Evolutionary conservation across 768 basidiomycete species (phyloP), one percentile per base, ranked within the genome.

Genomic region (Dentipellis sp.): DNA sequence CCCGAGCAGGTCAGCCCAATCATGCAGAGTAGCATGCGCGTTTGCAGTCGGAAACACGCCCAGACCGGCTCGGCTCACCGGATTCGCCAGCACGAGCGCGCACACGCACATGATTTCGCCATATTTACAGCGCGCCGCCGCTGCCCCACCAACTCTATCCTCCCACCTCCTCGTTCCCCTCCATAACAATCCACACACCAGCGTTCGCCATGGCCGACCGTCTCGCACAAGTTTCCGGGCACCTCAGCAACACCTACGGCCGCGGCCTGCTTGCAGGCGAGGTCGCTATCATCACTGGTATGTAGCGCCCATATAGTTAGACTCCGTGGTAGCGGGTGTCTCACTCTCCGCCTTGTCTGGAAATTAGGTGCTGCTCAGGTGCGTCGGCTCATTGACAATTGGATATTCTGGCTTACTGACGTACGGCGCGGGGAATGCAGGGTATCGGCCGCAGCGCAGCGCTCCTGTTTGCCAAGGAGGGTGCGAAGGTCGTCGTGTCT

Each of bases 401-500:
- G 53, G 46, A 36, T 48, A 35, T 38, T 22, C 56, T 35, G 35
- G 34, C 3, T 14, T 48, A 6, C 29, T 29, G 6, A 29, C 29
- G 29, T 6, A 29, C 29, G 29, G 29, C 29, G 29, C 29, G 29
- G n/a, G 23, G 40, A 50, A 42, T 22, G 12, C 62, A 92, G 83
- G 91, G 90, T 59, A 93, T 93, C 56, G 91, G 91, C 3, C 78
- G 78, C 48, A 81, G 84, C 34, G 75, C 79, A 39, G 91, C 91
- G 1, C 71, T 91, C 35, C 74, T 89, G 42, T 92, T 91, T 63
- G 86, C 89, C 4, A 83, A 82, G 59, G 91, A 93, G 66, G 91
- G 91, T 16, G 90, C 91, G 14, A 92, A 87, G 66, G 83, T 93
- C 52, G 88, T 93, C 61, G 84, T 86, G 52, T 83, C 84, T 77